Conservation (phyloP, 2,329 filamentous ascomycete species). For the Neofusicoccum sp. region DNA sequence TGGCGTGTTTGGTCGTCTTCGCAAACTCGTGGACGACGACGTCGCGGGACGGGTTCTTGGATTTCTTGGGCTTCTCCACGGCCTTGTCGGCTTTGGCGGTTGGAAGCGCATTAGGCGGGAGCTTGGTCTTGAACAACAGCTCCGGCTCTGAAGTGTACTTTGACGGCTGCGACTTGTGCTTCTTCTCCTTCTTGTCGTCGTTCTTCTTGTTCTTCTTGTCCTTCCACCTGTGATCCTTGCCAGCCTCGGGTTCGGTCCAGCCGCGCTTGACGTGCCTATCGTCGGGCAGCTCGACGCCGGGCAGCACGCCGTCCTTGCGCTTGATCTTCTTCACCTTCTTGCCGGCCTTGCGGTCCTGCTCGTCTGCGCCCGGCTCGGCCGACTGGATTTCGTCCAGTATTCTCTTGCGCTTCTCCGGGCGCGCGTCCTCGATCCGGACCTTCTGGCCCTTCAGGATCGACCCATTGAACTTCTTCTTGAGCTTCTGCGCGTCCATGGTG, state of each 20-base stretch:
- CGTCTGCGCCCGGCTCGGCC: conserved; percentile 43
- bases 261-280: conserved; percentile 82
- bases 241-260: conserved; percentile 70
- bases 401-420: conserved; percentile 56
- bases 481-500: conserved; percentile 76
- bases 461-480: conserved; percentile 89
- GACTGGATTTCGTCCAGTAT: conserved; percentile 36
- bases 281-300: conserved; percentile 69
- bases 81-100: conserved; percentile 29
- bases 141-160: conserved; percentile 80
- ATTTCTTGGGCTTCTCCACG: conserved; percentile 46
- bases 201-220: conserved; percentile 51
- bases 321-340: conserved; percentile 48
- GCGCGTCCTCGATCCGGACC: conserved; percentile 79
- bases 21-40: conserved; percentile 85
- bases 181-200: conserved; percentile 52
- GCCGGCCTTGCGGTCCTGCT: conserved; percentile 48
- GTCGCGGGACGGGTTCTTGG: conserved; percentile 47
- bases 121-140: conserved; percentile 77
- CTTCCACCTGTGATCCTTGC: conserved; percentile 44
- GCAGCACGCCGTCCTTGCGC: conserved; percentile 52
- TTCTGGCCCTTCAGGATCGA: conserved; percentile 80
- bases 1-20: conserved; percentile 77
- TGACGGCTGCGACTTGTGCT: conserved; percentile 63
- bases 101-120: conserved; percentile 59